Evolutionary conservation across 2,329 filamentous ascomycete genomes (phyloP), one percentile per base, ranked within the genome.

Genomic region (Periconia sp.): DNA sequence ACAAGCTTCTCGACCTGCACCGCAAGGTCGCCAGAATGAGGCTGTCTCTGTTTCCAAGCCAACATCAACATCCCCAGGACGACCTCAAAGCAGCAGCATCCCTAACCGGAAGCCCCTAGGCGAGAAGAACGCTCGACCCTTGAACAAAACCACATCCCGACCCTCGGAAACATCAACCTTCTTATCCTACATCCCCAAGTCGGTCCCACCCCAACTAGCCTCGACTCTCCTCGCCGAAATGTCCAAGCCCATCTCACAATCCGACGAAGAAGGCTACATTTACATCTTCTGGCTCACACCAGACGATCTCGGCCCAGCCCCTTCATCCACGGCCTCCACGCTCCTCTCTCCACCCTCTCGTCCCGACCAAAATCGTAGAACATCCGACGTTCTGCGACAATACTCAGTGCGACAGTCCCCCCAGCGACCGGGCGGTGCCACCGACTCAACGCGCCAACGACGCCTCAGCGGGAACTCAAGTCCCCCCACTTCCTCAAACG

Each of bases 281-380:
- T 99, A 99, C 81, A 96, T 99, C 74, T 99, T 97, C 81, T 97
- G 93, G 92, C 82, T 97, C 19, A 97, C 91, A 0, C 60, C 69
- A 10, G 86, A 91, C 31, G 79, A 83, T 35, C 82, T 81, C 2
- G 76, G 84, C 8, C 71, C 80, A 0, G 72, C 82, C 0, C 77
- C 81, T 79, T 35, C 86, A 85, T 58, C 65, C 6, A 62, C 70
- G 1, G 71, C 72, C 2, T 69, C 65, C 0, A 63, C 58, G 1
- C 61, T 72, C 78, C 85, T 42, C 82, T 84, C 18, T 79, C 84
- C 9, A 81, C 83, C 11, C 77, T 89, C 46, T 19, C 60, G 62
- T 17, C 56, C 63, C 10, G 63, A 62, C 17, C 63, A 66, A 35
- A 57, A 52, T 30, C 61, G 70, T 17, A 59, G 62, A n/a, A 71